Base-by-base conservation (phyloP, 2,329 filamentous ascomycete species). In the Tolypocladium tropicale region DNA sequence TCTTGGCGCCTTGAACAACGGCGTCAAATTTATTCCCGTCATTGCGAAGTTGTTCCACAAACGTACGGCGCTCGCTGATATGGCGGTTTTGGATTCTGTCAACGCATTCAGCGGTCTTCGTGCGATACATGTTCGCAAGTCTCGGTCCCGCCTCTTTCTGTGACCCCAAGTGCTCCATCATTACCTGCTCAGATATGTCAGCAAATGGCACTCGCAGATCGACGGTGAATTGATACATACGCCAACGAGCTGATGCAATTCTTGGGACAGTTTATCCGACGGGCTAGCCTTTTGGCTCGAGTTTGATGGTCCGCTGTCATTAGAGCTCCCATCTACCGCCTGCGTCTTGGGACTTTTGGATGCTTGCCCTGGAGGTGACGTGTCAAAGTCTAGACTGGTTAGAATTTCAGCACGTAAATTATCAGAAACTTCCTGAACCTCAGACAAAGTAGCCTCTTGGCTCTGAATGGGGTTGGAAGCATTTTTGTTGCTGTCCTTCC, bases 241-340 rank as follows among this genome's bases (percentile, higher is more conserved):
- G 46, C 65, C 60, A 18, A 68, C 59, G 18, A 65, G 46, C 11
- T 39, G 56, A 36, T 68, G 61, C 11, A 68, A 14, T 6, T 56
- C 41, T 18, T 53, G 51, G 10, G 48, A 32, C 14, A 59, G 21
- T 11, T 28, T 32, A 16, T 56, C 55, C 1, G 34, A n/a, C n/a
- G 48, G 4, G 10, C 6, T 23, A 6, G 7, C 18, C 16, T 33
- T 28, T 39, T 32, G 30, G 16, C 16, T 36, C 21, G 12, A 34
- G 43, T 39, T 6, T n/a, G 7, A 21, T 2, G 3, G 10, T n/a
- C 5, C 6, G 6, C 18, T 28, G 16, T 46, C 28, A 28, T 37
- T 23, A 33, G 37, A 14, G 46, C 7, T 43, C 10, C 16, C n/a
- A 16, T 23, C 9, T 16, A 36, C 28, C 3, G 49, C 28, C n/a